Percentiles rank a stretch among this genome's conserved stretches.
Evolutionary conservation across 23 red algal species (phyloP).

Genomic region (Gracilariopsis chorda): DNA sequence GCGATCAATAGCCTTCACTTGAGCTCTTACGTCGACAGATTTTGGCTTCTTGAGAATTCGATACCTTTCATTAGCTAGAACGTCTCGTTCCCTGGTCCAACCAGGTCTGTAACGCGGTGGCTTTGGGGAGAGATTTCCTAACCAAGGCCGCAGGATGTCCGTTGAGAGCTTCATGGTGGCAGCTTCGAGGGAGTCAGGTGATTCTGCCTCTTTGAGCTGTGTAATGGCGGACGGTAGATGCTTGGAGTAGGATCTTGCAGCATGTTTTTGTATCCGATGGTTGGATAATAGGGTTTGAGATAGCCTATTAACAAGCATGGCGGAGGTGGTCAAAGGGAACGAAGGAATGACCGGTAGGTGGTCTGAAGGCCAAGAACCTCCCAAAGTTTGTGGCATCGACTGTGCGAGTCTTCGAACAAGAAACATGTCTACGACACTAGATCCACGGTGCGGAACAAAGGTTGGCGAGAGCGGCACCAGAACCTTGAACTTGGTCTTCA

Average conservation of each 20-base stretch:
- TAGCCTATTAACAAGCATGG: not conserved
- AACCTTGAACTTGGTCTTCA: not conserved
- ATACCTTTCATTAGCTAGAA: not conserved
- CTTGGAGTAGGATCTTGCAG: not conserved
- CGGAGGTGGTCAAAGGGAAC: not conserved
- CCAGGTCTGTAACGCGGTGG: not conserved
- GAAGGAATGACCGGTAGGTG: not conserved
- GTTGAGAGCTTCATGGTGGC: not conserved
- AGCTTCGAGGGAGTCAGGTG: not conserved
- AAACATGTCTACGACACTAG: slow-evolving; percentile 13
- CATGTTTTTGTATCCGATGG: not conserved
- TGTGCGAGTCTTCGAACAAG: not conserved
- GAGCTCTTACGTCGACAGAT: not conserved
- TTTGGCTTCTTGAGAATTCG: not conserved
- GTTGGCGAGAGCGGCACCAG: not conserved
- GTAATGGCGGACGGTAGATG: not conserved
- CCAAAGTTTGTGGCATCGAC: not conserved
- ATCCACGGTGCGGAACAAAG: not conserved
- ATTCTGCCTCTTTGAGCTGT: not conserved
- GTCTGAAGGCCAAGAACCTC: not conserved
- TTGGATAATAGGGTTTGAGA: not conserved
- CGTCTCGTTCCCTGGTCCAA: not conserved
- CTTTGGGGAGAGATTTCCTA: not conserved
- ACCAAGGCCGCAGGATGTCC: not conserved
- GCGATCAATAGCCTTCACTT: not conserved